phyloP scores from a whole-genome alignment of 2,329 filamentous ascomycete genomes.

The Aspergillus clavatus region DNA sequence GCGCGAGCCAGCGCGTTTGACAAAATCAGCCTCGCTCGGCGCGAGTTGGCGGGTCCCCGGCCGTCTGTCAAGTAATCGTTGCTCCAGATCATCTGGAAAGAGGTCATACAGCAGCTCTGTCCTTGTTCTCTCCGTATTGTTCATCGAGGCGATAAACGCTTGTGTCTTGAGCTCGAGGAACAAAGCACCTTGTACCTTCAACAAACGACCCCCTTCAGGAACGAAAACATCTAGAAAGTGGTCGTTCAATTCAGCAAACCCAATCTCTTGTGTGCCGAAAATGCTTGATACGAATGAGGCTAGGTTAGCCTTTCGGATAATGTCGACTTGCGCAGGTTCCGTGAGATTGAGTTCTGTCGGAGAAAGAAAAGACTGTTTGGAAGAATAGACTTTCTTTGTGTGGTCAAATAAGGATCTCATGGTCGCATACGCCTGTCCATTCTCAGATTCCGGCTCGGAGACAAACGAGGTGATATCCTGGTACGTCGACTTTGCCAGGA shows the following conservation, averaged over 20 bases:
- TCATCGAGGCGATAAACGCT: conserved; percentile 59
- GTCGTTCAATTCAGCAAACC: conserved; percentile 59
- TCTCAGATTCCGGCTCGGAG: conserved; percentile 50
- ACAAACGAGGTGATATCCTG: conserved; percentile 55
- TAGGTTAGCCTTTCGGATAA: conserved; percentile 60
- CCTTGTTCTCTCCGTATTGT: conserved; percentile 51
- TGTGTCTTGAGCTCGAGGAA: conserved; percentile 64
- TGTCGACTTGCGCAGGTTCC: conserved; percentile 51
- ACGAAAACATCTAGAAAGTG: conserved; percentile 62
- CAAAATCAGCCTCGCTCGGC: conserved; percentile 57
- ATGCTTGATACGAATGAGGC: conserved; percentile 61
- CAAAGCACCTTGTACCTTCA: conserved; percentile 57
- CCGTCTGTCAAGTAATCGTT: conserved; percentile 51
- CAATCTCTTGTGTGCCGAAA: conserved; percentile 60
- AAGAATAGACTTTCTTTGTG: conserved; percentile 57
- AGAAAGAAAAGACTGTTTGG: conserved; percentile 53
- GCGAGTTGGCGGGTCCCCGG: conserved; percentile 52
- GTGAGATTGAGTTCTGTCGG: conserved; percentile 49
- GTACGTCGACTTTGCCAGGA: conserved; percentile 53
- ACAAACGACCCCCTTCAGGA: conserved; percentile 52
- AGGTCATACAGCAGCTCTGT: conserved; percentile 56
- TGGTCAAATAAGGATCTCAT: conserved; percentile 60
- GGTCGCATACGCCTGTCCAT: conserved; percentile 58
- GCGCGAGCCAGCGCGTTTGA: conserved; percentile 50
- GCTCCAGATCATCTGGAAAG: conserved; percentile 55